Evolutionary conservation across 75 land plant genomes (phyloP), one percentile per base, ranked within the genome.

Genomic region (Picea glauca): DNA sequence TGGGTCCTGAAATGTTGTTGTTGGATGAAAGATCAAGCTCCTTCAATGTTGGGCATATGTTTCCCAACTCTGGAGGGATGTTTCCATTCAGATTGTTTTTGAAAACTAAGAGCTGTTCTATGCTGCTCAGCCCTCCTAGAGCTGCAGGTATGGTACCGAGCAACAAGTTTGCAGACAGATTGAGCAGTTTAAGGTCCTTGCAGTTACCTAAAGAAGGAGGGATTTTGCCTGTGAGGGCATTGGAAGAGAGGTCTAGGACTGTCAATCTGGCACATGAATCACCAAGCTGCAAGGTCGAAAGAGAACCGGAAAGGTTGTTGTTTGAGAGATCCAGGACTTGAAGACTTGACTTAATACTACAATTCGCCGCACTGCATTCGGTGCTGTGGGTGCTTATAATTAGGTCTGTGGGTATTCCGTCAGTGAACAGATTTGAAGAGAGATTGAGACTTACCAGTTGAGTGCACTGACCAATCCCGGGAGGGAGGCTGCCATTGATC

Each of bases 41-140:
- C 60, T 54, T 56, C 11, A 92, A 75, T 20, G 79, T 78, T 33
- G 76, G 77, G 74, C 88, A 88, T 12, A 31, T n/a, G 40, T 60
- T 31, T 50, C 79, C 85, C 62, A 95, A 78, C 76, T 88, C 92
- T 2, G 81, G 80, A 11, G 98, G 96, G 23, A 95, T 86, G 35
- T 54, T 66, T 12, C 96, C 98, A 20, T 66, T 38, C 4, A 93
- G 83, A 61, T 78, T 58, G 85, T 95, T 95, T 60, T 81, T 75
- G 58, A 87, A 81, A 60, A 95, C 65, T 33, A 67, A 74, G 31
- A 94, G 78, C 32, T n/a, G 64, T 79, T 46, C 63, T 79, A 93
- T 70, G 17, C 78, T 72, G 76, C 18, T 30, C 13, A 92, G 62
- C 17, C 56, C 79, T 58, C 76, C 87, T 60, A 82, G 78, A 75